Conservation (phyloP, 768 basidiomycete genomes). For the Trametes cingulata region DNA sequence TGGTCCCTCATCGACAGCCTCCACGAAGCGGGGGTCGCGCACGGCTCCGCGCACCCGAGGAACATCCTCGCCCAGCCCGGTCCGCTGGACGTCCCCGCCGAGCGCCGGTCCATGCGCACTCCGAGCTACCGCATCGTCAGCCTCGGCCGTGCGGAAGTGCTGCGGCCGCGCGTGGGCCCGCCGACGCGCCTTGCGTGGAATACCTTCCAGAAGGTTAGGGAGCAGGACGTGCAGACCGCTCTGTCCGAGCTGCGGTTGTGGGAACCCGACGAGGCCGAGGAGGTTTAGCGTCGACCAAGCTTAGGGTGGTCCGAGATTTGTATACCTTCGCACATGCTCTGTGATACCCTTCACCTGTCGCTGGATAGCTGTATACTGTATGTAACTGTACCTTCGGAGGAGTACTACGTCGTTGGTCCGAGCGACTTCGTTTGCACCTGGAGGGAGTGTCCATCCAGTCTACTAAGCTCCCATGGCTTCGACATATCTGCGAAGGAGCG, state of each 20-base stretch:
- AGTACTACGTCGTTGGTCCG: too few species aligned
- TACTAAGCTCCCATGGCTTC: too few species aligned
- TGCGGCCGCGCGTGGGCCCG: not conserved
- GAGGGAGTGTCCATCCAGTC: too few species aligned
- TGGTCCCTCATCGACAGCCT: constrained; percentile 42
- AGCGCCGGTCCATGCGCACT: constrained; percentile 21
- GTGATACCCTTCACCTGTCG: too few species aligned
- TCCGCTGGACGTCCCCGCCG: constrained; percentile 35
- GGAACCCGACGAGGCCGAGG: not conserved
- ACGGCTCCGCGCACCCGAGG: constrained; percentile 41
- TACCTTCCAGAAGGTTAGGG: constrained; percentile 9
- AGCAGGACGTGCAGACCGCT: constrained; percentile 9
- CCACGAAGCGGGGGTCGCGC: constrained; percentile 40
- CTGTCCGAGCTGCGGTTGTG: constrained; percentile 2
- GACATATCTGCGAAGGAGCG: too few species aligned
- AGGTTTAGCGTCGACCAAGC: not conserved
- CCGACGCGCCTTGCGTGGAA: not conserved
- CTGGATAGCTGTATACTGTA: too few species aligned
- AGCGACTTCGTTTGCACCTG: too few species aligned
- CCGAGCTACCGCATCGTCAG: constrained; percentile 51
- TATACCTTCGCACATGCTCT: too few species aligned
- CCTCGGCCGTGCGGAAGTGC: constrained; percentile 40
- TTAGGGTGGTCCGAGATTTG: too few species aligned
- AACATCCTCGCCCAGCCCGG: constrained; percentile 49
- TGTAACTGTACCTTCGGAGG: too few species aligned